These are phyloP conservation scores for Pelargonium australe DNA, from an alignment of 441 rosid species.

Conservation along the genomic window DNA sequence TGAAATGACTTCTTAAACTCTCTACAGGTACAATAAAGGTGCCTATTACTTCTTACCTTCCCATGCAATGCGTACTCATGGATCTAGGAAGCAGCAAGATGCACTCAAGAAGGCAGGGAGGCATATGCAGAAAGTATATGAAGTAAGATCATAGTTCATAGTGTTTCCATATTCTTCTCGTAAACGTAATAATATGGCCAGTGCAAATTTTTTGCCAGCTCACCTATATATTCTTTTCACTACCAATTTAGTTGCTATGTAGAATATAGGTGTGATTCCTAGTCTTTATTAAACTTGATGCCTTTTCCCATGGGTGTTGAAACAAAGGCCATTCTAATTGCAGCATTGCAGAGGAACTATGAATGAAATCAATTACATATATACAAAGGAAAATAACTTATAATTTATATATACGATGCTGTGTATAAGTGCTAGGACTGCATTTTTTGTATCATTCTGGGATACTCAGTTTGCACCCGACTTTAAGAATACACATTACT, in stretches of 20 bases:
- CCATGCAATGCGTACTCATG: constrained; percentile 86
- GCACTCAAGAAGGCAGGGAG: constrained; percentile 48
- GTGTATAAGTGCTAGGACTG: not conserved
- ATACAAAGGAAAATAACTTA: not conserved
- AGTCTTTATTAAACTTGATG: too few species aligned
- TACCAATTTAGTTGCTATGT: too few species aligned
- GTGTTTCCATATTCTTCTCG: constrained; percentile 20
- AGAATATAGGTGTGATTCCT: too few species aligned
- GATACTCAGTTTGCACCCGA: not conserved
- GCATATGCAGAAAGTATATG: constrained; percentile 63
- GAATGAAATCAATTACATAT: not conserved
- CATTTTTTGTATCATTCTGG: not conserved
- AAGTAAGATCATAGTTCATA: constrained; percentile 38
- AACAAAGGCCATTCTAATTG: too few species aligned
- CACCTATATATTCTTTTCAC: too few species aligned
- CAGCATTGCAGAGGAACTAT: not conserved
- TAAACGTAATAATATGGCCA: constrained; percentile 1
- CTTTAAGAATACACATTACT: not conserved
- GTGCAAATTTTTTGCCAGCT: not conserved
- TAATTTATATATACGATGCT: not conserved
- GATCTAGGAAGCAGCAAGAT: constrained; percentile 77
- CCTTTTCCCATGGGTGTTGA: too few species aligned
- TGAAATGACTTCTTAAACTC: constrained; percentile 1
- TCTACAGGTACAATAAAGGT: constrained; percentile 68
- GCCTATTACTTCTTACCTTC: constrained; percentile 85